Evolutionary conservation across 768 basidiomycete genomes (phyloP).

Genomic region (Phaeolepiota aurea): DNA sequence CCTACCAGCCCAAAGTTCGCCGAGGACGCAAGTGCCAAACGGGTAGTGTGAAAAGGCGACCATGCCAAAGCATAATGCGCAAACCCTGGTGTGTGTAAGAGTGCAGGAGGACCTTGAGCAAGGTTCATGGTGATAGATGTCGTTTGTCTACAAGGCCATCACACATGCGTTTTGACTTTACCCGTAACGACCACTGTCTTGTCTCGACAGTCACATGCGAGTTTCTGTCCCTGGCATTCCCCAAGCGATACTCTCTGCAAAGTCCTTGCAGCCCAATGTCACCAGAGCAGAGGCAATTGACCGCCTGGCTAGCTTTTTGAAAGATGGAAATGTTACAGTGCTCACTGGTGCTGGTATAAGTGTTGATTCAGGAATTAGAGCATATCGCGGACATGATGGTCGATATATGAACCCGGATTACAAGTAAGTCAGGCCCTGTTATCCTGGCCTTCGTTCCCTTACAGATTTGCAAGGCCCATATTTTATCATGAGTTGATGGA

Average conservation of each 20-base stretch:
- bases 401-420: slow-evolving; percentile 88
- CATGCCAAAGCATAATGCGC: slow-evolving; percentile 76
- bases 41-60: slow-evolving; percentile 77
- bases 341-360: slow-evolving; percentile 91
- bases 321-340: slow-evolving; percentile 60
- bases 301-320: slow-evolving; percentile 57
- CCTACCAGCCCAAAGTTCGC: slow-evolving; percentile 95
- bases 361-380: slow-evolving; percentile 91
- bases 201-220: slow-evolving; percentile 52
- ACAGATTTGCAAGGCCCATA: slow-evolving; percentile 38
- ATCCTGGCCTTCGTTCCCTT: neutral
- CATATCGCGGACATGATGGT: slow-evolving; percentile 86
- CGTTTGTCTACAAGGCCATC: no score
- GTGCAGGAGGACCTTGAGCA: slow-evolving; percentile 32
- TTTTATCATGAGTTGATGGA: slow-evolving; percentile 83
- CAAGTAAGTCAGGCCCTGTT: slow-evolving; percentile 36
- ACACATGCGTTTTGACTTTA: no score
- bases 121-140: no score
- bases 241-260: slow-evolving; percentile 41
- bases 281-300: slow-evolving; percentile 46
- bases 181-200: slow-evolving; percentile 11
- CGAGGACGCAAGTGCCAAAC: slow-evolving; percentile 73
- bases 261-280: slow-evolving; percentile 24
- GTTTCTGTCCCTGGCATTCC: slow-evolving; percentile 73
- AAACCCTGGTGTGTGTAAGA: slow-evolving; percentile 71